These are phyloP conservation scores for Sugiyamaella japonica DNA, from an alignment of 1,139 yeast genomes.

Conservation along the genomic window DNA sequence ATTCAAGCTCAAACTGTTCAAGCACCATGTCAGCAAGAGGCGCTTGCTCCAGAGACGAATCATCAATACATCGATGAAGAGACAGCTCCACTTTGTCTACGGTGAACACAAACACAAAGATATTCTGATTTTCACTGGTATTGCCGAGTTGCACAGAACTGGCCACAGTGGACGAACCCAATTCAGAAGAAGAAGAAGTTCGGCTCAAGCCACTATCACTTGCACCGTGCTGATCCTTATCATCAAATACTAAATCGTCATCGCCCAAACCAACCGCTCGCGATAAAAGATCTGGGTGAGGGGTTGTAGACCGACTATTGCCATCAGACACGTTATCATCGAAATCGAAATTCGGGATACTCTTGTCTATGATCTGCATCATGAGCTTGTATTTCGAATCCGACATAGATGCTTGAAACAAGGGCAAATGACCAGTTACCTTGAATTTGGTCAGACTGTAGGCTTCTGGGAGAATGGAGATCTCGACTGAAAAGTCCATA, in stretches of 20 bases:
- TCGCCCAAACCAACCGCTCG: constrained; percentile 10
- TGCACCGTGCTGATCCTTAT: constrained; percentile 31
- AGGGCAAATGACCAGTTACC: constrained; percentile 80
- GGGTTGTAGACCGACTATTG: background rate
- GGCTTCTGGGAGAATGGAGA: constrained; percentile 84
- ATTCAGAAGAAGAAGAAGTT: constrained; percentile 13
- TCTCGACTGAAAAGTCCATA: constrained; percentile 68
- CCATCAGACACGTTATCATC: constrained; percentile 33
- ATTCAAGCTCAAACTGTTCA: constrained; percentile 59
- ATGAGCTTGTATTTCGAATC: constrained; percentile 89
- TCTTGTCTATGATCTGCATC: constrained; percentile 70
- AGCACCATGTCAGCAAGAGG: constrained; percentile 73
- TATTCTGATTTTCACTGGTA: constrained; percentile 49
- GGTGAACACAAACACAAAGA: constrained; percentile 68
- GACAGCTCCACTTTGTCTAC: constrained; percentile 65
- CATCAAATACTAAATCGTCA: constrained; percentile 11
- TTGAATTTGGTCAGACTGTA: constrained; percentile 68
- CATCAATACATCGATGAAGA: constrained; percentile 65
- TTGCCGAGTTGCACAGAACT: constrained; percentile 17
- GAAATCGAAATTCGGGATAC: constrained; percentile 61
- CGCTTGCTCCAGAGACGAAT: constrained; percentile 60
- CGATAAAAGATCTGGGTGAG: constrained; percentile 13
- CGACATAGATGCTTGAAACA: constrained; percentile 66
- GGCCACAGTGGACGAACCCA: constrained; percentile 12
- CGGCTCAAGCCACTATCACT: constrained; percentile 7